Percentiles rank a stretch among this genome's conserved stretches.
These are phyloP conservation scores for Rhexocercosporidium sp. DNA, from an alignment of 2,329 filamentous ascomycete genomes.

Conservation along the genomic window DNA sequence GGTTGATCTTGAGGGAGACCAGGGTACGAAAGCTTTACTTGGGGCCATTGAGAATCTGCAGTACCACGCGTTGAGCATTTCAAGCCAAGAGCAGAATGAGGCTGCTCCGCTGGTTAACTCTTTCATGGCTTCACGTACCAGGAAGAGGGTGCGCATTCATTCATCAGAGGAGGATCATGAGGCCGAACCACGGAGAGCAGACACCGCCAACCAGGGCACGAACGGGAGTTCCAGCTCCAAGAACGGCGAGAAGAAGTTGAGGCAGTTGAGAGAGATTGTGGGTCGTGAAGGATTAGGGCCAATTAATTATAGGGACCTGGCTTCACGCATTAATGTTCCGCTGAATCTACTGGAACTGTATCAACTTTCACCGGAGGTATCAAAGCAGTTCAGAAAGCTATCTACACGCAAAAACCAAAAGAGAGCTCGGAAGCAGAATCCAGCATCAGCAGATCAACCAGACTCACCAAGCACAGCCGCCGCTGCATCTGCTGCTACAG, in stretches of 20 bases:
- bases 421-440: not conserved
- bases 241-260: not conserved
- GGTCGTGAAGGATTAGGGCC: not conserved
- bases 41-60: not conserved
- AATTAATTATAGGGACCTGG: not conserved
- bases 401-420: not conserved
- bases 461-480: not conserved
- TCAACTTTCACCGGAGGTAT: not conserved
- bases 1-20: not conserved
- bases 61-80: not conserved
- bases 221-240: not conserved
- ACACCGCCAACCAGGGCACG: no score
- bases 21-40: not conserved
- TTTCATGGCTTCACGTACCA: not conserved
- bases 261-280: not conserved
- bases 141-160: not conserved
- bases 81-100: not conserved
- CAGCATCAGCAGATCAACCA: not conserved
- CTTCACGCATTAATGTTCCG: not conserved
- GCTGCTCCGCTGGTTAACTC: no score
- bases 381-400: not conserved
- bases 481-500: no score
- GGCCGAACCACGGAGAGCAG: not conserved
- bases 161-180: not conserved
- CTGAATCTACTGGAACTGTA: not conserved